Conservation (phyloP, 2,329 filamentous ascomycete species). For the Alternaria ethzedia region DNA sequence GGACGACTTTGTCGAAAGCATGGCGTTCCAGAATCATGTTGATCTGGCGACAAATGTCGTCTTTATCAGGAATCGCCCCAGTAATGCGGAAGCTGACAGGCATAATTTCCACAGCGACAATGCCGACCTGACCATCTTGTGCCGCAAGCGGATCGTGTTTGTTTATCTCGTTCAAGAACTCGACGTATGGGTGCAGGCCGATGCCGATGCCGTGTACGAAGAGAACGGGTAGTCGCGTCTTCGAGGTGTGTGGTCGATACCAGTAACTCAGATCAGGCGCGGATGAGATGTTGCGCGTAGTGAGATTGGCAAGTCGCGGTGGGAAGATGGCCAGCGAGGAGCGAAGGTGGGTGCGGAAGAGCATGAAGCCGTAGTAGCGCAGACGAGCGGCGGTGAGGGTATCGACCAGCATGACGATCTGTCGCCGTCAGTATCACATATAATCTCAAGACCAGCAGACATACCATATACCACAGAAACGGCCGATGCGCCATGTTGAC, state of each 20-base stretch:
- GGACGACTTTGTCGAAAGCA: slow-evolving; percentile 63
- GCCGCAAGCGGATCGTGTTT: slow-evolving; percentile 30
- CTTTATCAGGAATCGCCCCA: slow-evolving; percentile 56
- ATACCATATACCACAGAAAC: slow-evolving; percentile 67
- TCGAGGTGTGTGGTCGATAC: slow-evolving; percentile 68
- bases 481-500: slow-evolving; percentile 67
- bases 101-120: slow-evolving; percentile 71
- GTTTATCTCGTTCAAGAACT: slow-evolving; percentile 63
- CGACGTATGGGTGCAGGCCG: slow-evolving; percentile 67
- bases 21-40: slow-evolving; percentile 64
- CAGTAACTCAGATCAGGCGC: slow-evolving; percentile 66
- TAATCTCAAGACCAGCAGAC: slow-evolving; percentile 26
- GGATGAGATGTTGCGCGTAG: slow-evolving; percentile 57
- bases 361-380: slow-evolving; percentile 58
- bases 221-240: slow-evolving; percentile 64
- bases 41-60: slow-evolving; percentile 64
- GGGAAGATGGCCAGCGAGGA: slow-evolving; percentile 63
- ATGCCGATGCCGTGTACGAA: slow-evolving; percentile 76
- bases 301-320: slow-evolving; percentile 60
- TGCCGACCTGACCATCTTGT: slow-evolving; percentile 60
- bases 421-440: slow-evolving; percentile 2
- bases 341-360: slow-evolving; percentile 55
- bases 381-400: slow-evolving; percentile 52
- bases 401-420: slow-evolving; percentile 62
- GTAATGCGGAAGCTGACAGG: slow-evolving; percentile 70